phyloP scores from a whole-genome alignment of 1,139 yeast genomes.

The Eremothecium cymbalariae region DNA sequence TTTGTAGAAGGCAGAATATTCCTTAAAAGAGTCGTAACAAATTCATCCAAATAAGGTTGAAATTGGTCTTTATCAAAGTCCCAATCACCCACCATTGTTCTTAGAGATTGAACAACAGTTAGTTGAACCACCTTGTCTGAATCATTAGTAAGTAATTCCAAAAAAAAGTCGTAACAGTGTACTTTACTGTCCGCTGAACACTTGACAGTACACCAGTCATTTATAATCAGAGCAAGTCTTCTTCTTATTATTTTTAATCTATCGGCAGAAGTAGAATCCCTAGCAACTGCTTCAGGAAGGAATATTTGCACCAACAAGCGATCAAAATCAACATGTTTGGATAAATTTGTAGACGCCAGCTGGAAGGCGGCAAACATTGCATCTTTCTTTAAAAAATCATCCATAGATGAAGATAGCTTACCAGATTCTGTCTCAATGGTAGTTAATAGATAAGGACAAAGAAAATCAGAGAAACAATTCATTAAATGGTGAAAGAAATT shows the following conservation, averaged over 20 bases:
- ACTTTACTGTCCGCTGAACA: conserved; percentile 52
- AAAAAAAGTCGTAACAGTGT: conserved; percentile 52
- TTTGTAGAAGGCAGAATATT: conserved; percentile 41
- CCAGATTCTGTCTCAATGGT: conserved; percentile 46
- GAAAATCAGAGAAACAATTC: conserved; percentile 51
- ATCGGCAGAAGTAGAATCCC: conserved; percentile 15
- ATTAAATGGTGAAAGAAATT: conserved; percentile 72
- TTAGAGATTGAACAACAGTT: conserved; percentile 65
- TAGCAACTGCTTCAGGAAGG: conserved; percentile 50
- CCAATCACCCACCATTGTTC: conserved; percentile 74
- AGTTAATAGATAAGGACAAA: conserved; percentile 53
- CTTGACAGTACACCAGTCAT: conserved; percentile 72
- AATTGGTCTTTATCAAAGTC: conserved; percentile 65
- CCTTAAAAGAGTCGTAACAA: conserved; percentile 42
- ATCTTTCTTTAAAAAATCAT: conserved; percentile 62
- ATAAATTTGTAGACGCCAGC: conserved; percentile 59
- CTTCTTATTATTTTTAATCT: conserved; percentile 57
- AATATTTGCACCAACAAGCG: conserved; percentile 49
- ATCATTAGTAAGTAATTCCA: conserved; percentile 32
- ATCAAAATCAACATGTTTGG: conserved; percentile 58
- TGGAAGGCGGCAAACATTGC: conserved; percentile 77
- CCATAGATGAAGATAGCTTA: conserved; percentile 32
- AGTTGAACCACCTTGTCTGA: conserved; percentile 70
- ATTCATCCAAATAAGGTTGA: conserved; percentile 51
- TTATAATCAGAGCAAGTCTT: conserved; percentile 64